Base-by-base conservation (phyloP, 345 rosid species). In the Brassica cretica region DNA sequence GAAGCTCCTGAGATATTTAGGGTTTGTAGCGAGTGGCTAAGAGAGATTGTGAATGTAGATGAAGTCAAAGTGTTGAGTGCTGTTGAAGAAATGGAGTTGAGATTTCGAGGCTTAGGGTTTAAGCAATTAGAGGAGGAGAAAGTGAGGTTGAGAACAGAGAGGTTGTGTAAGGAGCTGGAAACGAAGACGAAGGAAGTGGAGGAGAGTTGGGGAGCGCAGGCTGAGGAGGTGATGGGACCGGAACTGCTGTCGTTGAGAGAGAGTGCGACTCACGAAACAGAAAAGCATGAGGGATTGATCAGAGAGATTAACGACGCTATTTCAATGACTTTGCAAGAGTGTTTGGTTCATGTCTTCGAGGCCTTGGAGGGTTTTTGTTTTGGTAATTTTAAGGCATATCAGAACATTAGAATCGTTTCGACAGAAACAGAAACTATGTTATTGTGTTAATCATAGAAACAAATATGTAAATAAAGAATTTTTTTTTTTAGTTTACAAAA, bases 1-100 rank as follows among this genome's bases (percentile, higher is more conserved):
- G 84, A 77, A 8, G 87, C 84, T 75, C 89, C 84, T 4, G 39
- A 60, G 15, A 68, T 82, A 11, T 84, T 86, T 39, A 56, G 73
- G 32, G 35, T 80, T 4, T 78, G 82, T 8, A 76, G 61, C 14
- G 79, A 82, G 8, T 81, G 87, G 87, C 56, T 18, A 29, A 73
- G 72, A 59, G 83, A 79, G 63, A 71, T 74, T 12, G 78, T 41
- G 24, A 65, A 21, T 10, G 76, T 84, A 24, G 82, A 83, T 12
- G 84, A 76, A 25, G 44, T 0, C 2, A 82, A 71, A 41, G 79
- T 84, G 41, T 53, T 53, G 65, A 74, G 66, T 39, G 82, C 74
- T 64, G 77, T 83, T 65, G 78, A 73, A 64, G 80, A 44, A 37
- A 76, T 84, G 65, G 74, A 70, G 8, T 16, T 51, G 12, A 78